Evolutionary conservation across 225 moss, liverwort and hornwort species (phyloP), one percentile per base, ranked within the genome.

Genomic region (Sphagnum contortum): DNA sequence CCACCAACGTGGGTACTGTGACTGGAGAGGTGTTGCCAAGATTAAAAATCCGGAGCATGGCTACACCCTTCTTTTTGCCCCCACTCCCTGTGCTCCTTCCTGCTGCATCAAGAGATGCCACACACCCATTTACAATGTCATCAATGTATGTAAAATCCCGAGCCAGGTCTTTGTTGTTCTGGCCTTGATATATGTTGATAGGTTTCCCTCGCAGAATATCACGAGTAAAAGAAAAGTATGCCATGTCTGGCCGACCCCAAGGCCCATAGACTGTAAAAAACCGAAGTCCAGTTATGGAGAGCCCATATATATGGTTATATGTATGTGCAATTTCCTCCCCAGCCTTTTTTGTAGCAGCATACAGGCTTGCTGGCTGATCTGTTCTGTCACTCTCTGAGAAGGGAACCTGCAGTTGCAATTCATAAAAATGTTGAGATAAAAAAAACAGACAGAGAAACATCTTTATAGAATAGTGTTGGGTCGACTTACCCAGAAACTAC

Each of bases 161-260:
- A 5, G 84, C 80, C 78, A 84, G 73, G 69, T 84, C 84, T 66
- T 77, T 75, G 59, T 77, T 80, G 48, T 78, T 72, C 66, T 65
- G 75, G 51, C 84, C 84, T 71, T 84, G 81, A 69, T 84, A 84
- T 45, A 84, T 78, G 59, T 70, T 84, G 59, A 84, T 84, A 2
- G 78, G 46, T 57, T 84, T 84, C 49, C 80, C 80, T 73, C 81
- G 77, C 1, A 84, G 64, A 68, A 84, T 84, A 48, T 84, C 84
- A 48, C 84, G 68, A 5, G 84, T 84, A 5, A 84, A 84, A 13
- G 84, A 84, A 57, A 84, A 84, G 69, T 84, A 84, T 0, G 84
- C 84, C 84, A 84, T 84, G 29, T 84, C 84, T 50, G 84, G 84
- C 13, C 84, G 80, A 70, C 84, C 84, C 84, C 84, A 84, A 53